Conservation (phyloP, 768 basidiomycete genomes). For the Podaxis sp. region DNA sequence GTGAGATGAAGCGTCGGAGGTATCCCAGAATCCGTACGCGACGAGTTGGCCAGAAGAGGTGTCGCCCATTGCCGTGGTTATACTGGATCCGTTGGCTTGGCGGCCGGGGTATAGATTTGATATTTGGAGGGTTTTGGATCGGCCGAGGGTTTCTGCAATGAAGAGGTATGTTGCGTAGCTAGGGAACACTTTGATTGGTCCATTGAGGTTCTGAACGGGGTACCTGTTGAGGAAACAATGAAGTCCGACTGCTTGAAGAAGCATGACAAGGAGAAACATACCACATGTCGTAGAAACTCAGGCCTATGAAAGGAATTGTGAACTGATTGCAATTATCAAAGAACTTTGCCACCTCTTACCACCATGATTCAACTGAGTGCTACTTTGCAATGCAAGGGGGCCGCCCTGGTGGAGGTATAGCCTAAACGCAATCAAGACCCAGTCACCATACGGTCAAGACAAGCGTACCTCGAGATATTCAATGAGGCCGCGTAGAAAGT, state of each 20-base stretch:
- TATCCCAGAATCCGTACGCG: constrained; percentile 51
- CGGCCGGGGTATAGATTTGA: constrained; percentile 51
- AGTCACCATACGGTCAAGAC: not conserved
- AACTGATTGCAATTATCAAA: not conserved
- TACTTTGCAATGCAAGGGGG: constrained; percentile 48
- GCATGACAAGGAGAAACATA: constrained; percentile 15
- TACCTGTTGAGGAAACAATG: constrained; percentile 31
- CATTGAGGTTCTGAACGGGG: constrained; percentile 45
- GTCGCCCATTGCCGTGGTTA: constrained; percentile 50
- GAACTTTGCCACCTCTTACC: constrained; percentile 23
- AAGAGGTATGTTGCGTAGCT: constrained; percentile 54
- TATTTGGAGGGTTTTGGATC: constrained; percentile 40
- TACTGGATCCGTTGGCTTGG: constrained; percentile 49
- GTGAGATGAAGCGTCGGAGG: constrained; percentile 21
- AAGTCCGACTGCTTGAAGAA: not conserved
- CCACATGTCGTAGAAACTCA: constrained; percentile 50
- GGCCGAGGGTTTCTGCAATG: constrained; percentile 44
- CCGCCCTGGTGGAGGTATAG: constrained; percentile 57
- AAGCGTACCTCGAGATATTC: constrained; percentile 44
- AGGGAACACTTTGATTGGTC: constrained; percentile 50
- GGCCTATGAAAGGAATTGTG: constrained; percentile 19
- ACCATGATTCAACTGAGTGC: constrained; percentile 48
- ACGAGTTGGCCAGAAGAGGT: constrained; percentile 46
- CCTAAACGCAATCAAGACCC: constrained; percentile 22
- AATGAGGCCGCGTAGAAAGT: constrained; percentile 47